Evolutionary conservation across 2,329 filamentous ascomycete species (phyloP).

Genomic region (Aspergillus ochraceus): DNA sequence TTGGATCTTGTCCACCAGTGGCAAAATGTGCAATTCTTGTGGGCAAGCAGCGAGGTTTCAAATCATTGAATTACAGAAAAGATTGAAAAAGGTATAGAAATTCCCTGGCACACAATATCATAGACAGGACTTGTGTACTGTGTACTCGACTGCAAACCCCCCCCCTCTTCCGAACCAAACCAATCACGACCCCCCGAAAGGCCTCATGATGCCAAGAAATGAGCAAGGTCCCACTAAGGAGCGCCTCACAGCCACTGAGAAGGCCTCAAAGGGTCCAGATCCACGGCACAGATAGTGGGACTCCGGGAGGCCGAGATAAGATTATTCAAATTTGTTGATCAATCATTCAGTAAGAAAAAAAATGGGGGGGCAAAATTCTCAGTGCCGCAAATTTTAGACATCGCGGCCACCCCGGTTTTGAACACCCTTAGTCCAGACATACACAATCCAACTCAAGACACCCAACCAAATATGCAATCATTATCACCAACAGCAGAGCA

Average conservation of each 20-base stretch:
- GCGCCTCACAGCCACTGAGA: neutral
- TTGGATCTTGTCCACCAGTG: no score
- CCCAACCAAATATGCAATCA: conserved; percentile 5
- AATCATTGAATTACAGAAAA: no score
- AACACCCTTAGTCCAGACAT: no score
- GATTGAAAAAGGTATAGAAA: no score
- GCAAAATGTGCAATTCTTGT: no score
- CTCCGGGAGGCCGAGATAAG: neutral
- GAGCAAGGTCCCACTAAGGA: neutral
- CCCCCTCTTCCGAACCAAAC: neutral
- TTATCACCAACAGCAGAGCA: conserved; percentile 1
- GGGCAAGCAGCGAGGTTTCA: no score
- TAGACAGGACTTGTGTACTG: no score
- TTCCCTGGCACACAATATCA: no score
- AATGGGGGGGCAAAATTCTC: neutral
- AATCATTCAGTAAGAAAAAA: neutral
- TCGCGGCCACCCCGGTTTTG: neutral
- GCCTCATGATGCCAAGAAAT: neutral
- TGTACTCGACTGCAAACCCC: no score
- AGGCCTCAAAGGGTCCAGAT: neutral
- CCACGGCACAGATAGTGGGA: neutral
- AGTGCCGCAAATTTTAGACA: neutral
- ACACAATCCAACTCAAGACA: neutral
- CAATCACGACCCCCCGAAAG: neutral
- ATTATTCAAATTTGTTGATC: neutral